Base-by-base conservation (phyloP, 139 green algal genomes). In the Picochlorum sp. region DNA sequence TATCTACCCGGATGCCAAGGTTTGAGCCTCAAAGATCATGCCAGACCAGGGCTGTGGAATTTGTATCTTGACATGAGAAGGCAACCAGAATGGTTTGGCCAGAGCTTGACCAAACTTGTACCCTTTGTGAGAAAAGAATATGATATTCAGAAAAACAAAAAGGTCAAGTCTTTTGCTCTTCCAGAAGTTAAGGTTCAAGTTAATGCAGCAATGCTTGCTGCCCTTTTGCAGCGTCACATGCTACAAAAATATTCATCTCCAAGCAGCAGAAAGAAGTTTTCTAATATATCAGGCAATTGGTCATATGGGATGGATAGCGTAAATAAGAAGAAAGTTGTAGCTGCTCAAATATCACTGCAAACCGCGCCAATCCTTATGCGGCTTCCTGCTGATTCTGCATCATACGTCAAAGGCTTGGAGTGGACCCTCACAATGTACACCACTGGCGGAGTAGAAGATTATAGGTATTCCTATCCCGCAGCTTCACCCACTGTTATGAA, bases 391-490 rank as follows among this genome's bases (percentile, higher is more conserved):
- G 58, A 65, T 28, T 35, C 20, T 20, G 16, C 8, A 12, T 35
- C 18, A 9, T 81, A 78, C 65, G 37, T 80, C 55, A 57, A 80
- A 52, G 85, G 84, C 22, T 31, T 85, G 40, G 59, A 81, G 45
- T 94, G 85, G 85, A 70, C 87, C 37, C 55, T 94, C 55, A 37
- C 69, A 54, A 94, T 92, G 84, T 93, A 90, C 57, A 44, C 70
- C 26, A 18, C 45, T 43, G 70, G 69, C 2, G 54, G 66, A 26
- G 81, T 81, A 57, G 60, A 64, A 0, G 73, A 92, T 69, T 92
- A 88, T 65, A 50, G 82, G 20, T 89, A 63, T 36, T 59, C 33
- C 10, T 81, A 83, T 51, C 63, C 73, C 18, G 31, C 49, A 13
- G 22, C 43, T 7, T 37, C 55, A 0, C 73, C 76, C 9, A 30